Base-by-base conservation (phyloP, 257 asterid species). In the Gentiana macrophylla region DNA sequence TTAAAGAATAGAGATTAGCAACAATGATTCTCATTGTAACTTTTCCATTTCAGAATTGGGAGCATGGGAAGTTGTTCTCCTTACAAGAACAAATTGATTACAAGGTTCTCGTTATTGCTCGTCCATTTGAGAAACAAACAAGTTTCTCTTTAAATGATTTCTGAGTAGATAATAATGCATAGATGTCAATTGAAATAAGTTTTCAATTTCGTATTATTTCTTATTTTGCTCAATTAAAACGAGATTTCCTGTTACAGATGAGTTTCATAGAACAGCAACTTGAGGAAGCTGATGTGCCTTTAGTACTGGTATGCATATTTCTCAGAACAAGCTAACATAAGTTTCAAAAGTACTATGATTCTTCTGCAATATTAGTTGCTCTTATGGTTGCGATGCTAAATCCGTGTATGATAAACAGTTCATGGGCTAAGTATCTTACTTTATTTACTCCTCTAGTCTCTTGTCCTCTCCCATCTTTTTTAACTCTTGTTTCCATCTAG, bases 71-170 rank as follows among this genome's bases (percentile, higher is more conserved):
- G 81, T 50, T 91, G 78, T 91, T 87, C 70, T 91, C 98, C 45
- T 69, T 91, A 69, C 86, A 91, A 74, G 98, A 87, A 70, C 96
- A 91, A 72, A 76, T 82, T 60, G 72, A 81, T 69, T 95, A 80
- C 65, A 91, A 91, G 95, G 98, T 90, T 57, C 65, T 41, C 63
- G 49, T 59, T 47, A 59, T 66, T 35, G 43, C 45, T 55, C 2
- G 3, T 15, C 32, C 61, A 52, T 44, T 49, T 13, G 49, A 2
- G 45, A n/a, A 12, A 32, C 4, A 11, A 35, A 9, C 13, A 54
- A 8, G 35, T 37, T 45, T 55, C 41, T 38, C 60, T 55, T 10
- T 38, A 47, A 3, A 5, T 38, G 32, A 55, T 55, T 55, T 49
- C 24, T 55, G 37, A 15, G 49, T 37, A 37, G 43, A 37, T 47